phyloP scores from a whole-genome alignment of 2,329 filamentous ascomycete genomes.

The Chrysoporthe deuterocubensis region DNA sequence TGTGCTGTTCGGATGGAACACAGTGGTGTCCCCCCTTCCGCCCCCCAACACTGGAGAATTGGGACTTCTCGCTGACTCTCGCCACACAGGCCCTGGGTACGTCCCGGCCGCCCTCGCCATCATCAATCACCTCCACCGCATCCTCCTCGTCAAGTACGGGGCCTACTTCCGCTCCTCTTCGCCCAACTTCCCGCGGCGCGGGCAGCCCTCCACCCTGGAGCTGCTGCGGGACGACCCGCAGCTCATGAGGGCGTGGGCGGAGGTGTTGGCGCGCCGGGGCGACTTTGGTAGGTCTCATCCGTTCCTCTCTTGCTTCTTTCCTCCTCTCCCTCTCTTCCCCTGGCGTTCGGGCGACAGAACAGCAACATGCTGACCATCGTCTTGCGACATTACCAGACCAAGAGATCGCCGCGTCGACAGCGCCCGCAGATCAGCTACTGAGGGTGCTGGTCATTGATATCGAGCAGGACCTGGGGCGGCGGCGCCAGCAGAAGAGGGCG shows the following conservation, averaged over 20 bases:
- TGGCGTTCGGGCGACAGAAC: not conserved
- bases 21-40: not conserved
- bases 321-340: not conserved
- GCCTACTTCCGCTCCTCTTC: conserved; percentile 37
- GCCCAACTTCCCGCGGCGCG: conserved; percentile 26
- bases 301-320: not conserved
- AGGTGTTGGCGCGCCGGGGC: conserved; percentile 8
- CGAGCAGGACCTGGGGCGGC: not conserved
- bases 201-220: conserved; percentile 29
- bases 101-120: not conserved
- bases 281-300: conserved; percentile 20
- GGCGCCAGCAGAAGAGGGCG: not conserved
- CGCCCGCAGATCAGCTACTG: not conserved
- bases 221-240: conserved; percentile 20
- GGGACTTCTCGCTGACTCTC: not conserved
- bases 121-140: conserved; percentile 33
- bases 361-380: not conserved
- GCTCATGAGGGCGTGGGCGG: conserved; percentile 17
- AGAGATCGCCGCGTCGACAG: not conserved
- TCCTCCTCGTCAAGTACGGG: conserved; percentile 38
- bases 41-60: not conserved
- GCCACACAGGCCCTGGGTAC: not conserved
- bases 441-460: not conserved
- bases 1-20: not conserved
- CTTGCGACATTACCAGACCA: not conserved